Evolutionary conservation across 164 flowering plant species (phyloP).

Genomic region (Vitis rupestris): DNA sequence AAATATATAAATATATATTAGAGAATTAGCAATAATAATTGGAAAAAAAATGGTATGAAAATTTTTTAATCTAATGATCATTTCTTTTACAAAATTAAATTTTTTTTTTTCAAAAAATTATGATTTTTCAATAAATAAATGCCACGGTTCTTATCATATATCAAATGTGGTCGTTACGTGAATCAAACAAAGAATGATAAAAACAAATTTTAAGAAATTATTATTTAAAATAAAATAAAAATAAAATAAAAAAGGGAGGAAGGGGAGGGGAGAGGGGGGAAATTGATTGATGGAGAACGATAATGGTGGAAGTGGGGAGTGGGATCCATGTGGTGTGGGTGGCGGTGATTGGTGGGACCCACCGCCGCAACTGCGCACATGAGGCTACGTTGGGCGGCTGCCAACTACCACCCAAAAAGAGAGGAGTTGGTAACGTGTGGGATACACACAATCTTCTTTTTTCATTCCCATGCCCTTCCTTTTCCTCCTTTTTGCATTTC

Average conservation of each 20-base stretch:
- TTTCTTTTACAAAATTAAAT: no score
- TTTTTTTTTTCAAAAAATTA: no score
- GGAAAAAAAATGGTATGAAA: no score
- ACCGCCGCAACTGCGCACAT: constrained; percentile 39
- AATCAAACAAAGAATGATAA: no score
- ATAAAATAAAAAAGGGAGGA: background rate
- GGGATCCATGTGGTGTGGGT: background rate
- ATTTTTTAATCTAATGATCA: no score
- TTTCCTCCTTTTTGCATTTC: background rate
- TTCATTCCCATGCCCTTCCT: background rate
- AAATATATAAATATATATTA: no score
- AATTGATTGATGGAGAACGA: background rate
- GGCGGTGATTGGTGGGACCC: constrained; percentile 19
- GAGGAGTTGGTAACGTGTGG: constrained; percentile 41
- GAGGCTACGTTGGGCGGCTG: constrained; percentile 36
- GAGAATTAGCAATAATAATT: no score
- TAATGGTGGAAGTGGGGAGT: background rate
- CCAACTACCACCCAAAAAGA: constrained; percentile 42
- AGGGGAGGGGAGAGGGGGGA: background rate
- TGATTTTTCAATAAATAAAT: no score
- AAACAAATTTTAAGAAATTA: no score
- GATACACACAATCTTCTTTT: background rate
- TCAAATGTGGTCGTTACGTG: no score
- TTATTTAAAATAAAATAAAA: background rate
- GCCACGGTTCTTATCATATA: no score